Conservation (phyloP, 1,284 basidiomycete species). For the Phlebopus sp. region DNA sequence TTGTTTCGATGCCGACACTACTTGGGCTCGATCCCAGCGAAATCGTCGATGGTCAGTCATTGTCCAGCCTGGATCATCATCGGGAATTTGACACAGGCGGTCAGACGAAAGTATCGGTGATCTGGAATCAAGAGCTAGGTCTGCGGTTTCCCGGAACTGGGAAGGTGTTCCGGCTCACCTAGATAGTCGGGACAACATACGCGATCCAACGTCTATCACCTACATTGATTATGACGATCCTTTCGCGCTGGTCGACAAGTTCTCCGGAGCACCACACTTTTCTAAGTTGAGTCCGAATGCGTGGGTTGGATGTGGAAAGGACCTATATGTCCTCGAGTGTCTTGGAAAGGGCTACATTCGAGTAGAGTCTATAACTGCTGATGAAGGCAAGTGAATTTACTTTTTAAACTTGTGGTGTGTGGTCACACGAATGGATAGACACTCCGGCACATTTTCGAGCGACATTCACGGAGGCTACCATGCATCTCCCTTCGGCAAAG, state of each 20-base stretch:
- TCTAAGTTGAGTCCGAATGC: slow-evolving; percentile 49
- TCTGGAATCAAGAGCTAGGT: slow-evolving; percentile 42
- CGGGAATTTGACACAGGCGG: slow-evolving; percentile 7
- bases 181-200: slow-evolving; percentile 37
- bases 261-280: slow-evolving; percentile 55
- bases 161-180: slow-evolving; percentile 11
- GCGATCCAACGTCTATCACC: slow-evolving; percentile 64
- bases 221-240: slow-evolving; percentile 84
- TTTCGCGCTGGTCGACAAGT: slow-evolving; percentile 56
- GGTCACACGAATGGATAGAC: slow-evolving; percentile 23
- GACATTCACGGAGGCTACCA: slow-evolving; percentile 52
- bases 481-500: slow-evolving; percentile 44
- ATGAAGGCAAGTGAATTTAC: slow-evolving; percentile 30
- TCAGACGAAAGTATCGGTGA: slow-evolving; percentile 52
- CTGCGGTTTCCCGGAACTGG: slow-evolving; percentile 17
- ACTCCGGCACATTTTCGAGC: slow-evolving; percentile 39
- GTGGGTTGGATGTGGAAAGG: slow-evolving; percentile 83
- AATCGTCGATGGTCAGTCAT: slow-evolving; percentile 56
- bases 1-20: slow-evolving; percentile 81
- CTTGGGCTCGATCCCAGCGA: slow-evolving; percentile 83
- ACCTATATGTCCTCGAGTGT: slow-evolving; percentile 77
- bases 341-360: slow-evolving; percentile 74
- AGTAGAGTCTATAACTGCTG: slow-evolving; percentile 49
- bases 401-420: not conserved
- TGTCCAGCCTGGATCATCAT: slow-evolving; percentile 2